Base-by-base conservation (phyloP, 768 basidiomycete genomes). In the Phlebiopsis flavidoalba region DNA sequence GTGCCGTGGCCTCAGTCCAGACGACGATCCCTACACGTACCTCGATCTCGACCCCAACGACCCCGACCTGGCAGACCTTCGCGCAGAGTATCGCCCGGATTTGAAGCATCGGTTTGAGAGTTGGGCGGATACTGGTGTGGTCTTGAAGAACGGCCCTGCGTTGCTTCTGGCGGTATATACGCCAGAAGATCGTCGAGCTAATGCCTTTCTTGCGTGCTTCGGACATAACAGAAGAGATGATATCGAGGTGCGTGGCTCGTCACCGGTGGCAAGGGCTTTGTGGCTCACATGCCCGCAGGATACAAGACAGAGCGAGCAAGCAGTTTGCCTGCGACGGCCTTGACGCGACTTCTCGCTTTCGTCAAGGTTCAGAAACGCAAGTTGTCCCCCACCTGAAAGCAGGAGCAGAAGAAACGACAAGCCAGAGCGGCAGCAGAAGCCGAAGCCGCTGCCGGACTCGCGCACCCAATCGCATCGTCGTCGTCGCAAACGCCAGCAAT, bases 211-310 rank as follows among this genome's bases (percentile, higher is more conserved):
- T 89, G 51, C 71, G 74, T 10, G 79, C 71, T 6, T 54, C 60
- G 1, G 87, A 88, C 60, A 69, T 85, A 11, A 77, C 82, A 0
- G 79, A 79, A 15, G 84, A 84, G 66, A 84, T 89, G 83, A 68
- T 78, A 0, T 64, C 62, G 45, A 76, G 81, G 87, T 85, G 54
- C 24, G 79, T 71, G 3, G 14, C 21, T 15, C 24, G 8, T 24
- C 19, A 15, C 8, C 54, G 4, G 5, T 24, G 5, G 7, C 7
- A 10, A 52, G 8, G 22, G 21, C 31, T 10, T 8, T 53, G 40
- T 43, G 10, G 12, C 52, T 53, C 7, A 53, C 5, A 11, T 6
- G 19, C 24, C 33, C 14, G 52, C 55, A 88, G 87, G 48, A 60
- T 88, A 1, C 68, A 72, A 5, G 84, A 87, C 45, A 78, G 82